Percentiles rank a stretch among this genome's conserved stretches.
Conservation (phyloP, 805 yeast species). For the Wickerhamomyces pijperi region DNA sequence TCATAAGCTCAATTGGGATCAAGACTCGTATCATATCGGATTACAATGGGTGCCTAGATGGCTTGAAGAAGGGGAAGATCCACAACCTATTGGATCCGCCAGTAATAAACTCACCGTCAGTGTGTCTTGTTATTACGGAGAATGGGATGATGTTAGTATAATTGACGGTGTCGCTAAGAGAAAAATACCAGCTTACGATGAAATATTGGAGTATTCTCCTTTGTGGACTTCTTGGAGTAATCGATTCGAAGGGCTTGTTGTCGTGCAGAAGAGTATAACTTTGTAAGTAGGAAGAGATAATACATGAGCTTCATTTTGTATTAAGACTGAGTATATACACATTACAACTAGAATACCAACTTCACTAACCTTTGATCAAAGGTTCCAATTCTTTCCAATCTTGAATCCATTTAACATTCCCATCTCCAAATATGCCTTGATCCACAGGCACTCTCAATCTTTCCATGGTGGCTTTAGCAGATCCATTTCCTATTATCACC, state of each 20-base stretch:
- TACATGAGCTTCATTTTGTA: too few relatives aligned
- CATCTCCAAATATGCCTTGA: slow-evolving; percentile 8
- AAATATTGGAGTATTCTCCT: slow-evolving; percentile 59
- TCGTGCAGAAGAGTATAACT: slow-evolving; percentile 38
- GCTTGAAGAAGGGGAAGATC: slow-evolving; percentile 24
- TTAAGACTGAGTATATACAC: too few relatives aligned
- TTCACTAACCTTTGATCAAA: too few relatives aligned
- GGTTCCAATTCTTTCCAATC: slow-evolving; percentile 13
- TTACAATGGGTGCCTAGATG: slow-evolving; percentile 69
- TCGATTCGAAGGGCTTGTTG: slow-evolving; percentile 55
- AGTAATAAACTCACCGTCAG: slow-evolving; percentile 37
- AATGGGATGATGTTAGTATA: slow-evolving; percentile 36
- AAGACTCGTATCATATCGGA: slow-evolving; percentile 42
- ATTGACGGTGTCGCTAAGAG: slow-evolving; percentile 27
- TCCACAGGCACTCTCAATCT: slow-evolving; percentile 14
- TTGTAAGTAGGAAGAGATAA: slow-evolving; percentile 17
- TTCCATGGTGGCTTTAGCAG: slow-evolving; percentile 19
- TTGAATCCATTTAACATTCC: slow-evolving; percentile 11
- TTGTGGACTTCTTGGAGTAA: slow-evolving; percentile 55
- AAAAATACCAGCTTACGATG: slow-evolving; percentile 61
- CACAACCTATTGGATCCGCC: slow-evolving; percentile 19
- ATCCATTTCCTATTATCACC: slow-evolving; percentile 31
- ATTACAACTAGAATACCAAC: too few relatives aligned
- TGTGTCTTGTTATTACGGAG: slow-evolving; percentile 72
- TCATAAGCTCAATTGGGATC: slow-evolving; percentile 55